Conservation (phyloP, 2,329 filamentous ascomycete species). For the Alternaria viburni region DNA sequence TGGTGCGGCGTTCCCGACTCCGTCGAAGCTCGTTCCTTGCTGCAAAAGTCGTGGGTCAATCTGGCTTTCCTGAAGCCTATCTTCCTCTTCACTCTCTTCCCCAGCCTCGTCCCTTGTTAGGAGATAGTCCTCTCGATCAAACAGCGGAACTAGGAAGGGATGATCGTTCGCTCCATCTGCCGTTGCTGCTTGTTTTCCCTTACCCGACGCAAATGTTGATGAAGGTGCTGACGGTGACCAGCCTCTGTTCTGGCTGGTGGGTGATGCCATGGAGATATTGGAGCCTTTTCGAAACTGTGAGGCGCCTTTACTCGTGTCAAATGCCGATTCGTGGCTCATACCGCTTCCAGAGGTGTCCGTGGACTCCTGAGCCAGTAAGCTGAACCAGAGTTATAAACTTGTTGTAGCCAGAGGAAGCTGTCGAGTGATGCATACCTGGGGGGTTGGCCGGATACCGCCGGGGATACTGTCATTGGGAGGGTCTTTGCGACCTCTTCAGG, state of each 20-base stretch:
- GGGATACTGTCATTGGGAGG: constrained; percentile 17
- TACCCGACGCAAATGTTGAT: constrained; percentile 7
- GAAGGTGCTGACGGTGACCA: constrained; percentile 8
- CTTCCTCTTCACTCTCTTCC: constrained; percentile 13
- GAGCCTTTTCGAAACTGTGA: constrained; percentile 13
- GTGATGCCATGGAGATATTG: constrained; percentile 14
- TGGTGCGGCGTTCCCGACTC: neutral
- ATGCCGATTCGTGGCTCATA: constrained; percentile 18
- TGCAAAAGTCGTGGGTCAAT: constrained; percentile 21
- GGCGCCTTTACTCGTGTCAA: constrained; percentile 6
- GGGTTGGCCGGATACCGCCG: constrained; percentile 11
- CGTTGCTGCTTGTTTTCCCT: constrained; percentile 14
- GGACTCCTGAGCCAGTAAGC: constrained; percentile 27
- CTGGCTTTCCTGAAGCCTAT: constrained; percentile 5
- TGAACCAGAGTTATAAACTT: constrained; percentile 20
- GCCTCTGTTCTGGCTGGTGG: constrained; percentile 10
- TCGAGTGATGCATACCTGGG: constrained; percentile 23
- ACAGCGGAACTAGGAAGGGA: constrained; percentile 23
- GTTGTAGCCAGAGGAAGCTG: constrained; percentile 5
- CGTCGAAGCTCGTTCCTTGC: constrained; percentile 6
- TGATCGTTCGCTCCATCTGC: neutral
- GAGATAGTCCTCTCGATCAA: constrained; percentile 30
- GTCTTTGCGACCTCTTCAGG: constrained; percentile 27
- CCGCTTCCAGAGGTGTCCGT: constrained; percentile 18
- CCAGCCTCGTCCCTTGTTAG: constrained; percentile 16